Base-by-base conservation (phyloP, 78 protist species). In the Chrysochromulina parva region DNA sequence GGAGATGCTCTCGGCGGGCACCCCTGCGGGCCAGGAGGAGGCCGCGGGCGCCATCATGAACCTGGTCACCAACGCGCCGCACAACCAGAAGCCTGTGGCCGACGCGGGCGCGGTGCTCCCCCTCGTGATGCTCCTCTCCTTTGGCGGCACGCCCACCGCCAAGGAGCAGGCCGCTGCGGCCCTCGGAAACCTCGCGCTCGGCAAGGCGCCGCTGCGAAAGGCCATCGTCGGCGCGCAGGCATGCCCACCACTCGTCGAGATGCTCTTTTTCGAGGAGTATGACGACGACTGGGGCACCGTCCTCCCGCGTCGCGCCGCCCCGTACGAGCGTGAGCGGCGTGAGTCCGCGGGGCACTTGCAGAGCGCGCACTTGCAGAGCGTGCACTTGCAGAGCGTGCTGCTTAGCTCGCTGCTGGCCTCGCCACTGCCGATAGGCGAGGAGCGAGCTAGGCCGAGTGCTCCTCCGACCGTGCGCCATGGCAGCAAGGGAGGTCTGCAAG, bases 161-260 rank as follows among this genome's bases (percentile, higher is more conserved):
- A 71, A 71, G 80, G 80, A 71, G 80, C 80, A 71, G 52, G 80
- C 80, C 10, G 80, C 80, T 10, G 80, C 52, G 16, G 80, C 80
- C 52, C 80, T 71, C 80, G 80, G 52, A 22, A 71, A 71, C 80
- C 80, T 71, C 52, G 80, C 80, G 52, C 13, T 28, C 52, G 80
- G 52, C 26, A 3, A 71, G 55, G 52, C 38, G 6, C 16, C 13
- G n/a, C 80, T 14, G n/a, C 80, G 28, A 52, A 2, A 2, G 26
- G 52, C 52, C 80, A 71, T 71, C 16, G 80, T 22, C 80, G 80
- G 10, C 4, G 80, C 38, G 13, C 52, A 52, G 53, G 80, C 80
- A 3, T 4, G 13, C 80, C 16, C 14, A 3, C 80, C 80, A 3
- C 80, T 71, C 16, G 11, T 71, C 52, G 80, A 24, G 47, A 22